Evolutionary conservation across 345 rosid species (phyloP).

Genomic region (Heritiera fomes): DNA sequence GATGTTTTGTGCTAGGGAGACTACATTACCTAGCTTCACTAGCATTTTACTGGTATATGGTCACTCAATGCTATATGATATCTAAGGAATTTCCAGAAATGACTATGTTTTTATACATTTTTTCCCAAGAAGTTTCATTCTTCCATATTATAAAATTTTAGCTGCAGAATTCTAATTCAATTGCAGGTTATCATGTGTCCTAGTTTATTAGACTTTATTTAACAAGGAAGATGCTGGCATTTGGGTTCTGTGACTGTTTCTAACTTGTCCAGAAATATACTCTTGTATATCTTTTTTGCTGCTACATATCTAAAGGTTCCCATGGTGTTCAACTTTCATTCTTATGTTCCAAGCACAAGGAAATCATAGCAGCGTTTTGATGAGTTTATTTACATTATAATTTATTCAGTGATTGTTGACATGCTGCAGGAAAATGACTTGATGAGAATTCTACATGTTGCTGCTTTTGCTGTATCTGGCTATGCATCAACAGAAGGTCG

Average conservation of each 20-base stretch:
- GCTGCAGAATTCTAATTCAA: neutral
- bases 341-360: neutral
- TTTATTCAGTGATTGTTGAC: conserved; percentile 29
- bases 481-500: conserved; percentile 99
- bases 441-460: conserved; percentile 91
- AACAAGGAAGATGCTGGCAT: neutral
- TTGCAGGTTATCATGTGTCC: neutral
- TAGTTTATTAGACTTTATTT: neutral
- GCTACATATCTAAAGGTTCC: conserved; percentile 3
- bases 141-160: neutral
- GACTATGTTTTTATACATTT: neutral
- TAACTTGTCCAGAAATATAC: neutral
- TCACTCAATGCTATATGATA: neutral
- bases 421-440: conserved; percentile 82
- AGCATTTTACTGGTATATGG: neutral
- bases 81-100: neutral
- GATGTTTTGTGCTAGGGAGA: neutral
- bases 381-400: neutral
- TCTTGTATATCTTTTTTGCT: neutral
- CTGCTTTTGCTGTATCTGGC: conserved; percentile 99
- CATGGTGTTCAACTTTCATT: neutral
- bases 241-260: neutral
- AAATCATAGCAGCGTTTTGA: conserved; percentile 1
- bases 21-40: neutral
- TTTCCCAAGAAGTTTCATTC: neutral